Base-by-base conservation (phyloP, 2,329 filamentous ascomycete genomes). In the Pyricularia sp. region DNA sequence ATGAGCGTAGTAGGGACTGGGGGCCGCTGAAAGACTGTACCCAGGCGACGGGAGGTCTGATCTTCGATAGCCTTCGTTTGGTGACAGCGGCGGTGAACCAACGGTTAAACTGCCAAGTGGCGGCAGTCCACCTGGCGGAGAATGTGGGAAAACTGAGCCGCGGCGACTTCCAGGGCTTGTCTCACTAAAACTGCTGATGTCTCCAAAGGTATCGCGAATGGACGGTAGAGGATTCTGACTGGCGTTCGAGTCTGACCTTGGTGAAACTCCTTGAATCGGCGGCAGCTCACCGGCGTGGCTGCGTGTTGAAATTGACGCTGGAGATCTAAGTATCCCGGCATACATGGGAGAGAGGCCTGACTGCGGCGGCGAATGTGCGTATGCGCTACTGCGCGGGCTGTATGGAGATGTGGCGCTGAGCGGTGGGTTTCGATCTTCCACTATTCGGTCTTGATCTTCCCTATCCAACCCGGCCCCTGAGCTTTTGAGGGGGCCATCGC, bases 51-150 rank as follows among this genome's bases (percentile, higher is more conserved):
- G 79, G 17, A 85, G 78, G 55, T 80, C 81, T 70, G 78, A 77
- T n/a, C 77, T 75, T 70, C 81, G 84, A 23, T 74, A 75, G 23
- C 66, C 58, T 0, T 85, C 82, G 67, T 81, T 80, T 20, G 84
- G 82, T 3, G 84, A 87, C 17, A 82, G 78, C 1, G 84, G 84
- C 12, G 85, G 83, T 25, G 84, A 81, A 1, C 72, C 72, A 74
- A 66, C 65, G 14, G 36, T 50, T 36, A 66, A 20, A 17, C 65
- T 66, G 4, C 33, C 36, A n/a, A 81, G 73, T 2, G 74, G 72
- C 7, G 75, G 72, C 25, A 81, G 72, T 5, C 74, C 76, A 2
- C 76, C 73, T 31, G 80, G 77, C 1, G 80, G 78, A 4, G 79
- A 80, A 33, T 77, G 77, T 33, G 76, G 73, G 65, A 74, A 33